A percentile compares a stretch with the other conserved stretches of the same genome.
Conservation (phyloP, 768 basidiomycete genomes). For the Termitomyces heimii region DNA sequence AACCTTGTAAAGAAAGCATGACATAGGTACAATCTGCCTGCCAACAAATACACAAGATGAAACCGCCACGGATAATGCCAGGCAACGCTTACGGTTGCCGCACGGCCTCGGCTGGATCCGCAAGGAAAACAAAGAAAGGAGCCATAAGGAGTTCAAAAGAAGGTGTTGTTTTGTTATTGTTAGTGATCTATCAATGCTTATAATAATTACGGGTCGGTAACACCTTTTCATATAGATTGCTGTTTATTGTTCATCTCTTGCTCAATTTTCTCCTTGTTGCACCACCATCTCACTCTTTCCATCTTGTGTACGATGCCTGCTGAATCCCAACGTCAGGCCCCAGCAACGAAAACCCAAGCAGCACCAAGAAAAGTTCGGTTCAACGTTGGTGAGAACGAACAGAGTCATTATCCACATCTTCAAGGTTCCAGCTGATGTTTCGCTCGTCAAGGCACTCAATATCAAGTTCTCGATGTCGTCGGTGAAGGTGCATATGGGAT, state of each 20-base stretch:
- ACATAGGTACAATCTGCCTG: constrained; percentile 8
- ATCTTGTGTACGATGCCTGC: constrained; percentile 22
- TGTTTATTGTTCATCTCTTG: constrained; percentile 12
- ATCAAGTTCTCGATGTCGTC: constrained; percentile 82
- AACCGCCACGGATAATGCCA: constrained; percentile 13
- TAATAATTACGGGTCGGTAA: constrained; percentile 5
- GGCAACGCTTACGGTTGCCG: constrained; percentile 7
- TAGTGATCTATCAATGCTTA: constrained; percentile 4
- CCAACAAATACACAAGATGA: constrained; percentile 8
- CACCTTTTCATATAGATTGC: constrained; percentile 12
- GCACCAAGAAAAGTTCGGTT: constrained; percentile 83
- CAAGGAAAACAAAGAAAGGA: constrained; percentile 9
- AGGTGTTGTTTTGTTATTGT: constrained; percentile 15
- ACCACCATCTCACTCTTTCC: constrained; percentile 10
- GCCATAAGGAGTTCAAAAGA: constrained; percentile 7
- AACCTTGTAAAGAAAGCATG: not conserved
- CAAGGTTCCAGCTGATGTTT: constrained; percentile 5
- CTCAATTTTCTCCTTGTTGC: constrained; percentile 13
- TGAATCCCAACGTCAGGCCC: constrained; percentile 20
- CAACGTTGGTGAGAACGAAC: constrained; percentile 60
- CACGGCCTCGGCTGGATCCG: constrained; percentile 1
- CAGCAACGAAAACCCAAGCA: constrained; percentile 31
- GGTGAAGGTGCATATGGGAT: constrained; percentile 94
- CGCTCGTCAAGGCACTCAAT: constrained; percentile 53
- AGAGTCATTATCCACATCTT: not conserved